Percentiles rank a stretch among this genome's conserved stretches.
Evolutionary conservation across 2,329 filamentous ascomycete genomes (phyloP).

Genomic region (Fusarium begoniae): DNA sequence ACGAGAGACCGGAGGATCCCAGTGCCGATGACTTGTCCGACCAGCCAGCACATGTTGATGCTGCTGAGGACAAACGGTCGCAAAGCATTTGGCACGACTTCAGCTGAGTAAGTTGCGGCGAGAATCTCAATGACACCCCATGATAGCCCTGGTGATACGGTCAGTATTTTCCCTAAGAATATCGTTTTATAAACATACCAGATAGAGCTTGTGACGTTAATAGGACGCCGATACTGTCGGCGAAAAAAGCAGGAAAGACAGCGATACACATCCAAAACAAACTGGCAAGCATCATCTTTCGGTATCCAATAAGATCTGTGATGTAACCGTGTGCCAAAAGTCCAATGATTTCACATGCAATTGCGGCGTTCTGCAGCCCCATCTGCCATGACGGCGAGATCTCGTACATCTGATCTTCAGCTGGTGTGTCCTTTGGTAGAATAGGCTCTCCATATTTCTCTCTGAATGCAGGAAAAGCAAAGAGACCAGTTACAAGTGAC

Average conservation of each 20-base stretch:
- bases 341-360: slow-evolving; percentile 46
- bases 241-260: slow-evolving; percentile 53
- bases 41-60: slow-evolving; percentile 55
- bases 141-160: slow-evolving; percentile 37
- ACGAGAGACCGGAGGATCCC: slow-evolving; percentile 49
- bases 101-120: slow-evolving; percentile 52
- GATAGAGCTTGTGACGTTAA: slow-evolving; percentile 49
- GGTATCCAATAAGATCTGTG: slow-evolving; percentile 50
- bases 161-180: background rate
- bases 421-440: background rate
- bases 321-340: slow-evolving; percentile 53
- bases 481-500: slow-evolving; percentile 32
- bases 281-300: slow-evolving; percentile 51
- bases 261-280: slow-evolving; percentile 48
- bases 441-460: slow-evolving; percentile 28
- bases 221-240: slow-evolving; percentile 45
- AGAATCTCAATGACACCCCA: slow-evolving; percentile 51
- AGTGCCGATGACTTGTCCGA: slow-evolving; percentile 51
- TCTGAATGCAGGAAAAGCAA: slow-evolving; percentile 38
- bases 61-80: slow-evolving; percentile 50
- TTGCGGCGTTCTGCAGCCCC: slow-evolving; percentile 34
- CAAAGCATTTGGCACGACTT: slow-evolving; percentile 47
- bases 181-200: slow-evolving; percentile 1
- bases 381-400: slow-evolving; percentile 44
- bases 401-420: slow-evolving; percentile 46